Percentiles rank a stretch among this genome's conserved stretches.
phyloP scores from a whole-genome alignment of 345 rosid species.

The Salix caprea region DNA sequence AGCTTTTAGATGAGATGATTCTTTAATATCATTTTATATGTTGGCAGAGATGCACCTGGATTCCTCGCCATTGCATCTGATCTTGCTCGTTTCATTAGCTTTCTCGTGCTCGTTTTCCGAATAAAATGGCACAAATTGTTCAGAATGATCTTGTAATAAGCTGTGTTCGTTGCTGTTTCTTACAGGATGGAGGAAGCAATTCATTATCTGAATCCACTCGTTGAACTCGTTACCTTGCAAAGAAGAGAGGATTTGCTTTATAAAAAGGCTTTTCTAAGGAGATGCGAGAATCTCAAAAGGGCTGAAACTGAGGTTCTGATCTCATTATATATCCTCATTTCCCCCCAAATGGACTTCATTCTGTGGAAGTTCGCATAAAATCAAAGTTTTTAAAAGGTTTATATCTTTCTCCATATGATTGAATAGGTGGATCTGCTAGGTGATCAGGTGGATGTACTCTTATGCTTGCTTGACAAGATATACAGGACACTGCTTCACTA shows the following conservation, averaged over 20 bases:
- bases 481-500: slow-evolving; percentile 36
- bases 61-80: background rate
- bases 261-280: slow-evolving; percentile 50
- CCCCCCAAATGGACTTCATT: background rate
- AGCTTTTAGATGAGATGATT: no score
- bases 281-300: slow-evolving; percentile 65
- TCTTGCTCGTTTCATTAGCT: background rate
- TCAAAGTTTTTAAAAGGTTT: no score
- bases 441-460: slow-evolving; percentile 65
- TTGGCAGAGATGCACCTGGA: background rate
- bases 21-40: no score
- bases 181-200: slow-evolving; percentile 52
- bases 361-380: background rate
- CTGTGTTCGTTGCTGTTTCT: background rate
- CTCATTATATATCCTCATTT: background rate
- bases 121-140: no score
- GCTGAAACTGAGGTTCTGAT: slow-evolving; percentile 75
- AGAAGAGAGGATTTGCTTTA: slow-evolving; percentile 43
- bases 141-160: background rate
- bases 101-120: no score
- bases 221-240: slow-evolving; percentile 20
- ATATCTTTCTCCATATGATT: background rate
- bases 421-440: slow-evolving; percentile 77
- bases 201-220: slow-evolving; percentile 23
- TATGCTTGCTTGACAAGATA: slow-evolving; percentile 46